A percentile compares a stretch with the other conserved stretches of the same genome.
phyloP scores from a whole-genome alignment of 805 yeast species.

The Monosporozyma aerobia region DNA sequence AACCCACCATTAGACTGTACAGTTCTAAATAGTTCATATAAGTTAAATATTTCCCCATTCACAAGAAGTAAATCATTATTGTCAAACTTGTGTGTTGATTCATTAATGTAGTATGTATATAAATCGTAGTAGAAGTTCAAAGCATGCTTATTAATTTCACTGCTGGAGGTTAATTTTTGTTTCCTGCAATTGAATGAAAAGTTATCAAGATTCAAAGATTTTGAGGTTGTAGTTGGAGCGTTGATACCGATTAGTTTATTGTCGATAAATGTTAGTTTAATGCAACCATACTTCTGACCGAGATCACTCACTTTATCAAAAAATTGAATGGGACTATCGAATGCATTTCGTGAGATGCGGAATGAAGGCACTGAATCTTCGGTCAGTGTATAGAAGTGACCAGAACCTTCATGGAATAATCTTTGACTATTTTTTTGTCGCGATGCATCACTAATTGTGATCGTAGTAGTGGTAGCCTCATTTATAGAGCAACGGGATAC shows the following conservation, averaged over 20 bases:
- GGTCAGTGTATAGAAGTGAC: slow-evolving; percentile 12
- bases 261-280: slow-evolving; percentile 11
- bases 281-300: slow-evolving; percentile 20
- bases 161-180: slow-evolving; percentile 26
- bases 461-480: not conserved
- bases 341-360: slow-evolving; percentile 6
- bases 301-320: slow-evolving; percentile 17
- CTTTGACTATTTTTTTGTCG: not conserved
- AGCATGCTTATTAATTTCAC: slow-evolving; percentile 34
- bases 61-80: slow-evolving; percentile 48
- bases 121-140: slow-evolving; percentile 41
- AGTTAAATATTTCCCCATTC: slow-evolving; percentile 57
- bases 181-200: slow-evolving; percentile 21
- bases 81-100: slow-evolving; percentile 13
- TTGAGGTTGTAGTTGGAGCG: not conserved
- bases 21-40: slow-evolving; percentile 46
- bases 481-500: not conserved
- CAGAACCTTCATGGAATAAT: slow-evolving; percentile 11
- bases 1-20: slow-evolving; percentile 64
- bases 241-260: not conserved
- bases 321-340: slow-evolving; percentile 14
- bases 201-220: slow-evolving; percentile 13
- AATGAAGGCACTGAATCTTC: slow-evolving; percentile 20
- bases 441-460: not conserved
- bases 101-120: slow-evolving; percentile 33